phyloP scores from a whole-genome alignment of 768 basidiomycete genomes.

The Exsudoporus frostii region DNA sequence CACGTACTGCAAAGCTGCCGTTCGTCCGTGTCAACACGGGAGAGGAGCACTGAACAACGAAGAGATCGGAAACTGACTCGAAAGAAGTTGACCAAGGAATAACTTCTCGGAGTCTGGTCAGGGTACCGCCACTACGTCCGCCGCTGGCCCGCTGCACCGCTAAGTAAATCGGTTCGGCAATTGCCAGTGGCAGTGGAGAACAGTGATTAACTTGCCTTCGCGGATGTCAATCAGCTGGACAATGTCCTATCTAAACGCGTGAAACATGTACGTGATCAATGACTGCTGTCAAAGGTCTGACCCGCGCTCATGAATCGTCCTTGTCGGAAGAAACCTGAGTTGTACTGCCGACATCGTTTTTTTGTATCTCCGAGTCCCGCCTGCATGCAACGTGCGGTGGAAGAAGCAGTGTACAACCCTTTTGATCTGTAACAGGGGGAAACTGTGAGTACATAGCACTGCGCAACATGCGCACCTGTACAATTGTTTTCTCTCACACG shows the following conservation, averaged over 20 bases:
- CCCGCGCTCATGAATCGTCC: not conserved
- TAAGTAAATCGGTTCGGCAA: not conserved
- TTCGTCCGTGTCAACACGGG: not conserved
- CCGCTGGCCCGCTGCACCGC: not conserved
- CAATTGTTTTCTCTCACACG: not conserved
- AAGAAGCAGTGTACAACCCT: not conserved
- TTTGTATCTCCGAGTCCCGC: not conserved
- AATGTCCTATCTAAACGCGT: not conserved
- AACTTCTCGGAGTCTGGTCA: no score
- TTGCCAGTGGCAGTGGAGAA: not conserved
- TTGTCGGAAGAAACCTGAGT: slow-evolving; percentile 1
- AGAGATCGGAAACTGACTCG: not conserved
- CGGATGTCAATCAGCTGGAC: not conserved
- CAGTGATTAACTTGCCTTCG: not conserved
- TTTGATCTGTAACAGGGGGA: not conserved
- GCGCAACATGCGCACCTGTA: not conserved
- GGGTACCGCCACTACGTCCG: no score
- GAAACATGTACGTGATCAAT: not conserved
- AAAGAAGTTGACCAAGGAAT: not conserved
- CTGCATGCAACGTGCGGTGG: not conserved
- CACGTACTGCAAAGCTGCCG: not conserved
- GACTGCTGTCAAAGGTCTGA: not conserved
- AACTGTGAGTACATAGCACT: not conserved
- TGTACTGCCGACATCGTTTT: not conserved
- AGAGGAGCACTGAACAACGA: not conserved